phyloP scores from a whole-genome alignment of 2,329 filamentous ascomycete genomes.

The Geoglossum cookeanum region DNA sequence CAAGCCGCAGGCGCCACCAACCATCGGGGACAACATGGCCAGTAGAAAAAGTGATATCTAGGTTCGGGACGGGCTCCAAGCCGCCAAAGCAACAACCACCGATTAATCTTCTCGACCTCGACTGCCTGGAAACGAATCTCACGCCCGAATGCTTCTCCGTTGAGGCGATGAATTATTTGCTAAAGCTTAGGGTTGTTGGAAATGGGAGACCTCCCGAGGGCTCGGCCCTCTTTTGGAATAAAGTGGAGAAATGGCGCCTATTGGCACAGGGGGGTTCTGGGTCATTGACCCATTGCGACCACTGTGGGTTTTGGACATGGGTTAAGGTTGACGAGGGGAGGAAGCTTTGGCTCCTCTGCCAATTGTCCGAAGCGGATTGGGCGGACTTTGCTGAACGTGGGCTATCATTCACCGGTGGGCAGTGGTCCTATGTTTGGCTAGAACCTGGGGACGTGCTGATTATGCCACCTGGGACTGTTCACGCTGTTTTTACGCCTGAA shows the following conservation, averaged over 20 bases:
- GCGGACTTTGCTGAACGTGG: not conserved
- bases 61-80: not conserved
- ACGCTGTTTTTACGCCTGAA: not conserved
- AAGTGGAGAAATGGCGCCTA: not conserved
- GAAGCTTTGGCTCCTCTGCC: not conserved
- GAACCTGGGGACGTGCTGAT: not conserved
- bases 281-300: not conserved
- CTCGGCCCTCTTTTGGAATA: not conserved
- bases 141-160: not conserved
- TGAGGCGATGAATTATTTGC: not conserved
- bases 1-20: not conserved
- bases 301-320: not conserved
- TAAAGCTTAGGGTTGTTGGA: not conserved
- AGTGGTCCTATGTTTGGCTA: not conserved
- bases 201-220: not conserved
- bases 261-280: not conserved
- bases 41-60: not conserved
- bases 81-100: not conserved
- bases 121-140: not conserved
- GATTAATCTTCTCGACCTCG: not conserved
- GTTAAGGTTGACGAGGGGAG: not conserved
- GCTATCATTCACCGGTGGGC: not conserved
- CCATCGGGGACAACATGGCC: not conserved
- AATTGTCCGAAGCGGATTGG: not conserved
- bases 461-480: not conserved